Conservation (phyloP, 371 early-diverging fungal genomes). For the Syncephalastrum monosporum region DNA sequence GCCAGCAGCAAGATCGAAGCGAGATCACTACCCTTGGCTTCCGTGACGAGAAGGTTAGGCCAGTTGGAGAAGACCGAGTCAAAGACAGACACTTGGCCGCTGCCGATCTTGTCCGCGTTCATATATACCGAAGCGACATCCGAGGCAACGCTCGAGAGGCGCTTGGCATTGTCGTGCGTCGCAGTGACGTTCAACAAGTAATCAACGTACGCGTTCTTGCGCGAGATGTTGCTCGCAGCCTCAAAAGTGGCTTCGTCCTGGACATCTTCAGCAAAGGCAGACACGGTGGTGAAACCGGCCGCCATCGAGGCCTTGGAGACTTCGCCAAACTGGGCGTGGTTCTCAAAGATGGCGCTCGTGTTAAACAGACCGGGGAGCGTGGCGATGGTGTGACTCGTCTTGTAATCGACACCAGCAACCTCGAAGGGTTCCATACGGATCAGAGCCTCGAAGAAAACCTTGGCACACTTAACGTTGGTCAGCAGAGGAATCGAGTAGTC, state of each 20-base stretch:
- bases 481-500: conserved; percentile 95
- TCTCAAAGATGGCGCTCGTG: conserved; percentile 65
- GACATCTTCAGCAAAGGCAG: conserved; percentile 55
- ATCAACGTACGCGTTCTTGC: conserved; percentile 67
- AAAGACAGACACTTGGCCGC: conserved; percentile 55
- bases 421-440: conserved; percentile 76
- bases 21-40: conserved; percentile 85
- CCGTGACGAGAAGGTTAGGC: conserved; percentile 80
- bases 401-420: conserved; percentile 80
- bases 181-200: conserved; percentile 76
- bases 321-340: conserved; percentile 51
- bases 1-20: conserved; percentile 86
- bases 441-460: conserved; percentile 93
- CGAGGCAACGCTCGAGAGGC: conserved; percentile 29
- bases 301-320: conserved; percentile 74
- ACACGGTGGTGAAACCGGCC: conserved; percentile 85
- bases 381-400: conserved; percentile 80
- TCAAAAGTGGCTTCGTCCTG: conserved; percentile 55
- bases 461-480: conserved; percentile 97
- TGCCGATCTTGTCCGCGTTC: conserved; percentile 49
- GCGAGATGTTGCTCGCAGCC: conserved; percentile 52
- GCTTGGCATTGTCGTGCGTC: conserved; percentile 56
- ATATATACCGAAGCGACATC: conserved; percentile 63
- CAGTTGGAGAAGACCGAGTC: conserved; percentile 71
- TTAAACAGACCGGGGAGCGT: conserved; percentile 89